Conservation (phyloP, 2,329 filamentous ascomycete genomes). For the Sporothrix curviconia region DNA sequence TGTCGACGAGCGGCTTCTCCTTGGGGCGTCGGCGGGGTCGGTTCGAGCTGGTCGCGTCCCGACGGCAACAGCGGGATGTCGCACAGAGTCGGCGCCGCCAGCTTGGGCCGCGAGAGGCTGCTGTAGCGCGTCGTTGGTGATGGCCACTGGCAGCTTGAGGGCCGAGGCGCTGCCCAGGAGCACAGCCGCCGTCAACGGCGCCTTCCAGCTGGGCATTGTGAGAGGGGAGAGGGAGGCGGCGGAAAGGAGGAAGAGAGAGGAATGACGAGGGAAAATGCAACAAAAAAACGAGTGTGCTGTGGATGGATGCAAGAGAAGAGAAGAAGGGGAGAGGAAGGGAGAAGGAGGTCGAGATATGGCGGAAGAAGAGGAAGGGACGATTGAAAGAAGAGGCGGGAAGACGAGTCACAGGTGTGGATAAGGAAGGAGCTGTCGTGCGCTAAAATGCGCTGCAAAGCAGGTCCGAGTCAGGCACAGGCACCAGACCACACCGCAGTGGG, state of each 20-base stretch:
- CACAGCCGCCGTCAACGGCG: conserved; percentile 15
- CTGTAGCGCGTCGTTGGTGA: conserved; percentile 3
- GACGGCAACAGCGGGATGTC: not conserved
- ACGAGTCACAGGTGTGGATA: not conserved
- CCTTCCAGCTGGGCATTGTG: conserved; percentile 16
- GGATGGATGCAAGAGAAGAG: not conserved
- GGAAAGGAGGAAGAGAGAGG: not conserved
- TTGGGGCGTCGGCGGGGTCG: not conserved
- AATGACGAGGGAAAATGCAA: not conserved
- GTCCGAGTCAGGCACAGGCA: conserved; percentile 8
- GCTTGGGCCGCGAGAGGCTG: conserved; percentile 5
- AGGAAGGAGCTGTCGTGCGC: not conserved
- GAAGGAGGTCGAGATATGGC: not conserved
- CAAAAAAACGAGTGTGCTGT: not conserved
- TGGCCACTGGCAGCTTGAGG: conserved; percentile 6
- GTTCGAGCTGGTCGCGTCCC: not conserved
- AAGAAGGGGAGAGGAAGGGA: not conserved
- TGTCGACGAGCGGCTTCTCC: conserved; percentile 31
- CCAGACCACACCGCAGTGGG: no score
- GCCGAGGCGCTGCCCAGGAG: conserved; percentile 16
- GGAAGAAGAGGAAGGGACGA: not conserved
- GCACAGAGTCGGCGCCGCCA: not conserved
- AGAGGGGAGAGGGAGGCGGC: not conserved
- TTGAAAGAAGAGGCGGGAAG: not conserved
- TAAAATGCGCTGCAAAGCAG: not conserved